Evolutionary conservation across 768 basidiomycete genomes (phyloP).

Genomic region (Mrakia gelida): DNA sequence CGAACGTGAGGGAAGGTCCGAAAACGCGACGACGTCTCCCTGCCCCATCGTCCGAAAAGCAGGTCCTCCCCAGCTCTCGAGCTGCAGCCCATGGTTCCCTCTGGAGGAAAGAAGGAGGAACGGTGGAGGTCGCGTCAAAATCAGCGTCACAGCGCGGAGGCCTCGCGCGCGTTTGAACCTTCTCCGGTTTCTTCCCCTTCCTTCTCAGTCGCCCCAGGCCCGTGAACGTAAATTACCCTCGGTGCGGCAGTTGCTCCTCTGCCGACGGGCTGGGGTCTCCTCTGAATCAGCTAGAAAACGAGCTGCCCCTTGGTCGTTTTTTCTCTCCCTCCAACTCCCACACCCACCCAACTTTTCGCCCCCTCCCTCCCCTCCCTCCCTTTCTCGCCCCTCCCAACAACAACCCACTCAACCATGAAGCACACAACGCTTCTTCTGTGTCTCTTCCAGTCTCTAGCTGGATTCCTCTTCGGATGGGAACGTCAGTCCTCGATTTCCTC

Average conservation of each 20-base stretch:
- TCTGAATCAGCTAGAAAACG: not conserved
- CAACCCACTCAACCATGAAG: constrained; percentile 11
- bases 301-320: not conserved
- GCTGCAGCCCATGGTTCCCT: no score
- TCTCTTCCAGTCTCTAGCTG: constrained; percentile 33
- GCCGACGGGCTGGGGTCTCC: not conserved
- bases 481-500: not conserved
- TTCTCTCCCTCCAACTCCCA: constrained; percentile 5
- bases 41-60: no score
- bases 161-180: no score
- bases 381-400: not conserved
- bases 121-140: no score
- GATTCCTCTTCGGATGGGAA: constrained; percentile 34
- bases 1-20: no score
- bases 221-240: not conserved
- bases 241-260: not conserved
- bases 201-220: no score
- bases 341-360: not conserved
- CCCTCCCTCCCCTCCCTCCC: not conserved
- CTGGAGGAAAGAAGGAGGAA: no score
- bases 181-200: no score
- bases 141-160: no score
- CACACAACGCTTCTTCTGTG: constrained; percentile 32
- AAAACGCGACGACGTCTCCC: no score
- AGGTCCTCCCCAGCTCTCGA: no score